These are phyloP conservation scores for Chlorociboria aeruginascens DNA, from an alignment of 495 filamentous ascomycete genomes.

Conservation along the genomic window DNA sequence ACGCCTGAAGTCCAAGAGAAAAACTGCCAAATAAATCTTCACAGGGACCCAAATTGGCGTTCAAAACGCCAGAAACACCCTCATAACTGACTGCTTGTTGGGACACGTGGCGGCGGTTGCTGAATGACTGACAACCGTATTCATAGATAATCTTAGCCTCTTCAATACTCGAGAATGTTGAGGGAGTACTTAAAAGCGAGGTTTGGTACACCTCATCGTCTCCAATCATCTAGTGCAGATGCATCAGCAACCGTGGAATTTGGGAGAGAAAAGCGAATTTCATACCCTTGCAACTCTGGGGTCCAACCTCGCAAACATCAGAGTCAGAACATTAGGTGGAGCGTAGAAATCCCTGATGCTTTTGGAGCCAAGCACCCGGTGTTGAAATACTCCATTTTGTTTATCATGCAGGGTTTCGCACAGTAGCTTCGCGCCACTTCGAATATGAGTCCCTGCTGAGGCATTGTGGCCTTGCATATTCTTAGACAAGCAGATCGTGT, in stretches of 20 bases:
- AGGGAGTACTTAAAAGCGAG: too few relatives aligned
- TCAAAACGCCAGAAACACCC: too few relatives aligned
- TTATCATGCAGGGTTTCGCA: slow-evolving; percentile 8
- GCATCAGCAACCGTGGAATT: not conserved
- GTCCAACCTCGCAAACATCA: slow-evolving; percentile 8
- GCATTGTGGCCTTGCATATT: slow-evolving; percentile 31
- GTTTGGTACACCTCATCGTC: too few relatives aligned
- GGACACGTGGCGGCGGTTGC: too few relatives aligned
- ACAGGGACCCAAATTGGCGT: too few relatives aligned
- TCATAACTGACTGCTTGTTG: too few relatives aligned
- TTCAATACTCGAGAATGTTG: too few relatives aligned
- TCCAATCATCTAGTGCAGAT: too few relatives aligned
- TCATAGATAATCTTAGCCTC: too few relatives aligned
- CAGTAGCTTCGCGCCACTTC: slow-evolving; percentile 30
- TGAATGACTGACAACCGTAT: too few relatives aligned
- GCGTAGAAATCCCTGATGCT: slow-evolving; percentile 1
- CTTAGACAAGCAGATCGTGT: not conserved
- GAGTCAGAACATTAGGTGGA: slow-evolving; percentile 1
- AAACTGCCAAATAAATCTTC: too few relatives aligned
- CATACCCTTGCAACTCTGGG: slow-evolving; percentile 4
- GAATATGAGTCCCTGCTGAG: slow-evolving; percentile 33
- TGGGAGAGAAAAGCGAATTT: not conserved
- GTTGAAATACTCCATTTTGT: not conserved
- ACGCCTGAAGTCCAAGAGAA: not conserved
- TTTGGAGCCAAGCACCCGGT: not conserved